Percentiles rank a stretch among this genome's conserved stretches.
Evolutionary conservation across 306 rosid species (phyloP).

Genomic region (Quercus rubra): DNA sequence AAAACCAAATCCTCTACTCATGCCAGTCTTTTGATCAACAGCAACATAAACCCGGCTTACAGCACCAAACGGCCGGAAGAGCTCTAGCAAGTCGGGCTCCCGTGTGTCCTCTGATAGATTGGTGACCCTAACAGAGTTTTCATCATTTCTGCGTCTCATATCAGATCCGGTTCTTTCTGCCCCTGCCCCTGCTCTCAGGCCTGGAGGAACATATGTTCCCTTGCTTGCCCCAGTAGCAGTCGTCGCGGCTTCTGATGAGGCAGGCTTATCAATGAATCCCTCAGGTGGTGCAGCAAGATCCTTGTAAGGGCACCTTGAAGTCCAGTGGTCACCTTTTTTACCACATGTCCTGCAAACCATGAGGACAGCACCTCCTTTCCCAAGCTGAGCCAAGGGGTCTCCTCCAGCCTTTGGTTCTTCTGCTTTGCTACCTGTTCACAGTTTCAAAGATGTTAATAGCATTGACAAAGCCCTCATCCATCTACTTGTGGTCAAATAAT

Average conservation of each 20-base stretch:
- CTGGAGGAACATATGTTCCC: constrained; percentile 81
- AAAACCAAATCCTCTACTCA: constrained; percentile 95
- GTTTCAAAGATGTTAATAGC: background rate
- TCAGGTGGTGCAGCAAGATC: constrained; percentile 71
- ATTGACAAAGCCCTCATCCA: background rate
- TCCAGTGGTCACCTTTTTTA: constrained; percentile 98
- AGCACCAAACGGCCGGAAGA: constrained; percentile 87
- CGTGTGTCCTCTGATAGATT: constrained; percentile 95
- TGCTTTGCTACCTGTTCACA: constrained; percentile 57
- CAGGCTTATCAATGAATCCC: constrained; percentile 56
- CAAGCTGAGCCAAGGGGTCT: constrained; percentile 52
- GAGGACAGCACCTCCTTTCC: constrained; percentile 75
- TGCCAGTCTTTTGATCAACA: constrained; percentile 77
- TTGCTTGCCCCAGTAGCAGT: constrained; percentile 49
- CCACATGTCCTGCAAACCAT: constrained; percentile 94
- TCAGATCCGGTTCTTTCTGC: constrained; percentile 70
- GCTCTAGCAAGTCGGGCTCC: constrained; percentile 89
- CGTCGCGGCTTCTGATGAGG: constrained; percentile 35
- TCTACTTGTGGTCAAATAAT: background rate
- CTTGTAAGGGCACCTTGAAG: constrained; percentile 90
- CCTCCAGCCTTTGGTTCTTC: constrained; percentile 71
- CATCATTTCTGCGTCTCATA: constrained; percentile 92
- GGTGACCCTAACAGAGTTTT: constrained; percentile 92
- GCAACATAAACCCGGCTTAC: constrained; percentile 94
- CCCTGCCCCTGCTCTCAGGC: constrained; percentile 70